phyloP scores from a whole-genome alignment of 768 basidiomycete genomes.

The Suillus cothurnatus region DNA sequence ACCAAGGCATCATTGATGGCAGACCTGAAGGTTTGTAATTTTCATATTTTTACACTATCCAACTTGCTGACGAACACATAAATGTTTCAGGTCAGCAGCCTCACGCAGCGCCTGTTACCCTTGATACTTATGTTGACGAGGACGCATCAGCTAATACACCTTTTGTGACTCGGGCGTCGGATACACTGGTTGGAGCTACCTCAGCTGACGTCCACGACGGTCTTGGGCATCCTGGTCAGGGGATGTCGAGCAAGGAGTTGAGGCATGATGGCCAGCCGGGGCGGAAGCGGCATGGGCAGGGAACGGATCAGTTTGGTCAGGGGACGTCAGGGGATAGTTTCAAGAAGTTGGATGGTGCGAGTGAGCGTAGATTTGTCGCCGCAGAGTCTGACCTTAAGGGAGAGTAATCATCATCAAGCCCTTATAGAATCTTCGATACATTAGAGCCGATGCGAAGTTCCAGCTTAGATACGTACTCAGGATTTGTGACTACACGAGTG shows the following conservation, averaged over 20 bases:
- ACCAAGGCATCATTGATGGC: slow-evolving; percentile 25
- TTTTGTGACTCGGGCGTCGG: slow-evolving; percentile 14
- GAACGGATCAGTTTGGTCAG: slow-evolving; percentile 21
- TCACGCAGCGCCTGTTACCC: slow-evolving; percentile 20
- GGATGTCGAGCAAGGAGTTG: slow-evolving; percentile 37
- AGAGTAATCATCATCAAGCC: not conserved
- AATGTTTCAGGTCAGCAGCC: slow-evolving; percentile 17
- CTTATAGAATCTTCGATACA: not conserved
- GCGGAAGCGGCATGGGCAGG: slow-evolving; percentile 28
- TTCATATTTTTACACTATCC: not conserved
- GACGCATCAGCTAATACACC: slow-evolving; percentile 28
- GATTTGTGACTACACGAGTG: not conserved
- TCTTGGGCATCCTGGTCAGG: slow-evolving; percentile 32
- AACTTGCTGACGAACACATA: no score
- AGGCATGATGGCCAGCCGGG: slow-evolving; percentile 37
- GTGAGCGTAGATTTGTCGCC: slow-evolving; percentile 14
- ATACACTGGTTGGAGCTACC: slow-evolving; percentile 36
- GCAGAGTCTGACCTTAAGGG: slow-evolving; percentile 14
- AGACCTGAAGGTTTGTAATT: slow-evolving; percentile 17
- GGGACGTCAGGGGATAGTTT: not conserved
- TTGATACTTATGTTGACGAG: slow-evolving; percentile 34
- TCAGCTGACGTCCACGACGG: slow-evolving; percentile 34
- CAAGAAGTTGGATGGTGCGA: slow-evolving; percentile 8
- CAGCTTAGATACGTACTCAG: not conserved
- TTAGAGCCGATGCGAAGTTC: not conserved